phyloP scores from a whole-genome alignment of 2,329 filamentous ascomycete species.

The Mariannaea elegans region DNA sequence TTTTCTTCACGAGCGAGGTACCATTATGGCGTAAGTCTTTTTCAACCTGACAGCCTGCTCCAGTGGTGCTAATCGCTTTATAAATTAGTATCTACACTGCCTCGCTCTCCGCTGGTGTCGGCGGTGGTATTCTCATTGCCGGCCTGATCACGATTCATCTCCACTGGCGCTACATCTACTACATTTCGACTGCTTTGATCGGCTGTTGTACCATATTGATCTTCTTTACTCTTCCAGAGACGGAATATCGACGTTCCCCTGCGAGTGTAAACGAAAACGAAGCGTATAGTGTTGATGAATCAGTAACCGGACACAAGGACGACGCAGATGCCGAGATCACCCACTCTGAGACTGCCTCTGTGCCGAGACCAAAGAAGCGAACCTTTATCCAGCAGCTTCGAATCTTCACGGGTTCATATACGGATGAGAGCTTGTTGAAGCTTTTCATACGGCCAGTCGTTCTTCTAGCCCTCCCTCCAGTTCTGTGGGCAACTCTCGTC shows the following conservation, averaged over 20 bases:
- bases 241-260: constrained; percentile 50
- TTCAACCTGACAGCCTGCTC: not conserved
- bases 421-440: constrained; percentile 39
- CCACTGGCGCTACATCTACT: constrained; percentile 59
- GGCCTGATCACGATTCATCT: constrained; percentile 57
- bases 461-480: constrained; percentile 56
- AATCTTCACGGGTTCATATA: constrained; percentile 23
- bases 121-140: constrained; percentile 50
- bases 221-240: constrained; percentile 63
- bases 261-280: not conserved
- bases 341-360: constrained; percentile 11
- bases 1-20: constrained; percentile 62
- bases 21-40: constrained; percentile 55
- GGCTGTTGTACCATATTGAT: constrained; percentile 54
- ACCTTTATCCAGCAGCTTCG: constrained; percentile 19
- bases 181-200: constrained; percentile 56
- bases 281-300: not conserved
- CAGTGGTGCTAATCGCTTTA: not conserved
- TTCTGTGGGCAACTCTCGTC: constrained; percentile 61
- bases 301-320: constrained; percentile 1
- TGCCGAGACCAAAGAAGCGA: constrained; percentile 6
- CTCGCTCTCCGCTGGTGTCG: constrained; percentile 50
- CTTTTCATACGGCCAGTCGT: constrained; percentile 57
- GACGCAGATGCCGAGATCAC: constrained; percentile 12
- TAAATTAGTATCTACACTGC: constrained; percentile 45